phyloP scores from a whole-genome alignment of 495 filamentous ascomycete species.

The Podospora pseudopauciseta region DNA sequence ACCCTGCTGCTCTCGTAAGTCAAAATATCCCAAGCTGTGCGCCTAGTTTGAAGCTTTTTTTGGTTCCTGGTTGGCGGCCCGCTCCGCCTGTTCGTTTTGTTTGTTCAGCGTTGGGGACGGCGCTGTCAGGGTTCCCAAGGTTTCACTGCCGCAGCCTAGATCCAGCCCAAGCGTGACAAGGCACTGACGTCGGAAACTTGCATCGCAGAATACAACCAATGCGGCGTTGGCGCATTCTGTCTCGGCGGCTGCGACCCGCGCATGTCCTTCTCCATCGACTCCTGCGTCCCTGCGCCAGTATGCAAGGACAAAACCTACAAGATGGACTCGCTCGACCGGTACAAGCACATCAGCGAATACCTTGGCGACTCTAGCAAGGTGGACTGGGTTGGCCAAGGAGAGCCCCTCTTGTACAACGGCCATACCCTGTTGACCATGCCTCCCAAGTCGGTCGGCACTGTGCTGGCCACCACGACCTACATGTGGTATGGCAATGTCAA shows the following conservation, averaged over 20 bases:
- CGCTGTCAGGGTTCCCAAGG: slow-evolving; percentile 2
- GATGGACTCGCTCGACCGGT: slow-evolving; percentile 64
- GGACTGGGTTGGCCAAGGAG: slow-evolving; percentile 87
- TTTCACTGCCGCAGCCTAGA: slow-evolving; percentile 6
- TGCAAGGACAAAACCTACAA: slow-evolving; percentile 72
- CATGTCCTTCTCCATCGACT: slow-evolving; percentile 72
- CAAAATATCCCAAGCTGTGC: not conserved
- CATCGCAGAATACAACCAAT: slow-evolving; percentile 81
- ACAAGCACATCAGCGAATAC: slow-evolving; percentile 69
- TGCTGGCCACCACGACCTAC: slow-evolving; percentile 81
- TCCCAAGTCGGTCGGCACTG: slow-evolving; percentile 73
- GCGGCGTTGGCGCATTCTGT: slow-evolving; percentile 90
- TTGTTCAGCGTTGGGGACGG: not conserved
- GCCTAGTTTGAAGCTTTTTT: not conserved
- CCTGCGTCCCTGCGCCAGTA: slow-evolving; percentile 80
- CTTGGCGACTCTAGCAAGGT: slow-evolving; percentile 72
- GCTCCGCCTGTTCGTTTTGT: slow-evolving; percentile 1
- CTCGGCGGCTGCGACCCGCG: slow-evolving; percentile 91
- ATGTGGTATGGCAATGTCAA: slow-evolving; percentile 97
- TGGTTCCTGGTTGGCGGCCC: not conserved
- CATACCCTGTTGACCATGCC: slow-evolving; percentile 86
- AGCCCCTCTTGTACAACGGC: slow-evolving; percentile 57
- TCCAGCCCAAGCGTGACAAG: not conserved
- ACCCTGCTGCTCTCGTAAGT: slow-evolving; percentile 94
- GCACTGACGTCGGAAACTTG: slow-evolving; percentile 26